A percentile compares a stretch with the other conserved stretches of the same genome.
phyloP scores from a whole-genome alignment of 805 yeast species.

The Kazachstania viticola region DNA sequence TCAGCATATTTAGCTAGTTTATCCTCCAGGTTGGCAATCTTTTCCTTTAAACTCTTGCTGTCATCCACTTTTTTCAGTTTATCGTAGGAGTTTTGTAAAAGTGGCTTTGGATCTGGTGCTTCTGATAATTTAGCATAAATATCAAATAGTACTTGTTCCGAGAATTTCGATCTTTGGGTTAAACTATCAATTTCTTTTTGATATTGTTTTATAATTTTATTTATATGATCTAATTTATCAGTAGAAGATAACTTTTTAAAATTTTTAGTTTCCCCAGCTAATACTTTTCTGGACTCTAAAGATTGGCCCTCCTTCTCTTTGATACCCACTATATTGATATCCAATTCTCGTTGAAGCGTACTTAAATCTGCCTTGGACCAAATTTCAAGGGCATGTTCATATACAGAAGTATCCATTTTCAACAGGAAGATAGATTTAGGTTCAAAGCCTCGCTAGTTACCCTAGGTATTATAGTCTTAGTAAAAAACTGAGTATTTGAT shows the following conservation, averaged over 20 bases:
- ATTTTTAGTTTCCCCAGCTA: slow-evolving; percentile 72
- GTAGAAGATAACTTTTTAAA: slow-evolving; percentile 63
- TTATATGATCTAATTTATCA: slow-evolving; percentile 40
- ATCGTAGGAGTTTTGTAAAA: slow-evolving; percentile 59
- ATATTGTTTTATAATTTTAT: slow-evolving; percentile 54
- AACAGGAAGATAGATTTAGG: too few species aligned
- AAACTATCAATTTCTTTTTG: slow-evolving; percentile 81
- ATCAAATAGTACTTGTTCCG: slow-evolving; percentile 64
- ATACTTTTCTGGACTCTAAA: slow-evolving; percentile 55
- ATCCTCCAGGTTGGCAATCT: slow-evolving; percentile 41
- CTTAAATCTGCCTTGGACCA: slow-evolving; percentile 73
- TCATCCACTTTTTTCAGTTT: slow-evolving; percentile 48
- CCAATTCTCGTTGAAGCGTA: slow-evolving; percentile 58
- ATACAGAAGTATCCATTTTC: slow-evolving; percentile 23
- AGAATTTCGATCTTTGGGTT: slow-evolving; percentile 62
- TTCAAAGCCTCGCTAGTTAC: too few species aligned
- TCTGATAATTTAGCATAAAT: slow-evolving; percentile 70
- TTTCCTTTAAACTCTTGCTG: slow-evolving; percentile 37
- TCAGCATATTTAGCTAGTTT: slow-evolving; percentile 58
- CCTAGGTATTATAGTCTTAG: too few species aligned
- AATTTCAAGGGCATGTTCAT: slow-evolving; percentile 45
- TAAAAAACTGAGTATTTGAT: too few species aligned
- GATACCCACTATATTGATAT: slow-evolving; percentile 60
- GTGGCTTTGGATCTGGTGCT: slow-evolving; percentile 86
- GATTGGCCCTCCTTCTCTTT: slow-evolving; percentile 61